phyloP scores from a whole-genome alignment of 169 alveolate genomes.

The Cryptosporidium baileyi region DNA sequence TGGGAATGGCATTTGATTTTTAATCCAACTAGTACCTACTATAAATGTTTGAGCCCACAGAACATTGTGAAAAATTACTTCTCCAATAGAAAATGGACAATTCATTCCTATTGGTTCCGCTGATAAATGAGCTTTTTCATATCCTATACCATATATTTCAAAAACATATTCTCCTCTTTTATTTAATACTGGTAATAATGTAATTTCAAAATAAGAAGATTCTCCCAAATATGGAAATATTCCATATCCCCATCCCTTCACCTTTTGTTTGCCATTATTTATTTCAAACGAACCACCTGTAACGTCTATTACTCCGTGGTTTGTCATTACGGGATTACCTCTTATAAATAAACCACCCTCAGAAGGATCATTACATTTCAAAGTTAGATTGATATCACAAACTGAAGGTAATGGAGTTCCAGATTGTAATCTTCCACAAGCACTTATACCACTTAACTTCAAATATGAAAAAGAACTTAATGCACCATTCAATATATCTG shows the following conservation, averaged over 20 bases:
- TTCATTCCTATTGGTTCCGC: conserved; percentile 51
- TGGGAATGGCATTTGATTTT: conserved; percentile 61
- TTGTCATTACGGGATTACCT: conserved; percentile 49
- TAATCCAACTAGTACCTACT: conserved; percentile 46
- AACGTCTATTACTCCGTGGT: conserved; percentile 47
- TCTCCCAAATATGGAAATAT: conserved; percentile 62
- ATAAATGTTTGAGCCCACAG: conserved; percentile 38
- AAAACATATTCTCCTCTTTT: conserved; percentile 22
- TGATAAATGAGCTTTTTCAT: conserved; percentile 32
- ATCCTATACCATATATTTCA: conserved; percentile 43
- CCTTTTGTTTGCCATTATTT: not conserved
- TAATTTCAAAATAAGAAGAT: conserved; percentile 52
- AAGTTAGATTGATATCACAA: conserved; percentile 11
- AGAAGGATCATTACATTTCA: conserved; percentile 59
- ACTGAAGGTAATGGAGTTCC: conserved; percentile 38
- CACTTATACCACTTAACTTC: conserved; percentile 30
- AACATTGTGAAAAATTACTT: conserved; percentile 29
- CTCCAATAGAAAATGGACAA: conserved; percentile 61
- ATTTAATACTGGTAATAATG: conserved; percentile 47
- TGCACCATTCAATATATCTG: conserved; percentile 60
- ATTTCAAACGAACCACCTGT: conserved; percentile 62
- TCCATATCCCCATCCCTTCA: conserved; percentile 65
- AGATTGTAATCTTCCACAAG: conserved; percentile 39
- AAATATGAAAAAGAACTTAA: conserved; percentile 49
- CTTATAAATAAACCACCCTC: conserved; percentile 29